Evolutionary conservation across 2,329 filamentous ascomycete genomes (phyloP), one percentile per base, ranked within the genome.

Genomic region (Paraphoma chrysanthemicola): DNA sequence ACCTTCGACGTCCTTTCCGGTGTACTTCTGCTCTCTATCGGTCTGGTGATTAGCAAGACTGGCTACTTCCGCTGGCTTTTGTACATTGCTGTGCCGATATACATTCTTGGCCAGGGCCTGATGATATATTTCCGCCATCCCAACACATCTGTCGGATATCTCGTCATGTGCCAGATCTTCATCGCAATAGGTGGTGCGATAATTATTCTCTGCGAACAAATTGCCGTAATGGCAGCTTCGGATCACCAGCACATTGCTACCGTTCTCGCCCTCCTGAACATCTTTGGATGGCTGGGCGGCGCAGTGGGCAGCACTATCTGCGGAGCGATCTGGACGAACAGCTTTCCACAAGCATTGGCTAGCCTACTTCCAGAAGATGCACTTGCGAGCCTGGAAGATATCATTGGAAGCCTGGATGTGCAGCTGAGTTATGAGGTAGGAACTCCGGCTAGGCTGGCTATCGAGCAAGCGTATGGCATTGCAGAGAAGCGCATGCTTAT

Each of bases 81-180:
- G 30, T 86, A 88, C 69, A 86, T 88, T 66, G 73, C 88, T 39
- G 73, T 75, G 17, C 69, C 77, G 2, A 77, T 89, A 6, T 88
- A 86, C 77, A 78, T 86, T 61, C 83, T 87, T 23, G 85, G 86
- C 1, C 88, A 87, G 59, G 87, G 86, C 12, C 78, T 89, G 2
- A 78, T 89, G 44, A 88, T 66, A 10, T 58, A 64, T 43, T 66
- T 66, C 57, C 63, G 63, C 18, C 57, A 59, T 14, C 64, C 64
- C 86, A 65, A 80, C 83, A 4, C 54, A 9, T 60, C 52, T 28
- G 50, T 64, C 3, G 59, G 62, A 14, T 64, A 62, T 39, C 56
- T 64, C 8, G 55, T 62, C 39, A 64, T 64, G 59, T 59, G 56
- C 46, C 48, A 56, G 43, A 59, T 62, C 16, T 57, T 62, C 41